Conservation (phyloP, 2,329 filamentous ascomycete genomes). For the Thermochaetoides dissita region DNA sequence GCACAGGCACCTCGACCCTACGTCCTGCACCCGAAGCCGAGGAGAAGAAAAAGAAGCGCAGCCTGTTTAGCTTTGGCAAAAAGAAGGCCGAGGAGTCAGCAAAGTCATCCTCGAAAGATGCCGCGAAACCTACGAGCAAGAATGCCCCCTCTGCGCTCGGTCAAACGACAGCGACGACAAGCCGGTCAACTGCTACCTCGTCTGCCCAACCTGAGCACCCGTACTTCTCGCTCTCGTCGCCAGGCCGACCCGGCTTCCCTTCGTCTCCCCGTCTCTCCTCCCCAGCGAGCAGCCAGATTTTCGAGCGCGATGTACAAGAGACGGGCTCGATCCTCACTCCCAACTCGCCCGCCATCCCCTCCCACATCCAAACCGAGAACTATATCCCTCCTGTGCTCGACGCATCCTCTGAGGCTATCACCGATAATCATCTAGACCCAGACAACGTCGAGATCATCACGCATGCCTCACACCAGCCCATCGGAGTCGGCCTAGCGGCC, state of each 20-base stretch:
- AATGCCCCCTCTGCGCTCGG: conserved; percentile 13
- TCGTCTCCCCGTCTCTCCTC: conserved; percentile 60
- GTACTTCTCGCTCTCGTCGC: conserved; percentile 44
- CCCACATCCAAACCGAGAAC: conserved; percentile 88
- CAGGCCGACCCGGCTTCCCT: conserved; percentile 34
- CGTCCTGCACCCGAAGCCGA: conserved; percentile 7
- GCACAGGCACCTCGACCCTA: conserved; percentile 18
- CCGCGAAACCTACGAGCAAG: conserved; percentile 2
- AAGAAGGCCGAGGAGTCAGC: conserved; percentile 37
- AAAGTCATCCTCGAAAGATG: conserved; percentile 19
- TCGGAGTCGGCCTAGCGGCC: conserved; percentile 51
- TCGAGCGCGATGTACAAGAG: conserved; percentile 90
- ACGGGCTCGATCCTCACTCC: conserved; percentile 45
- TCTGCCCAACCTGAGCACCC: conserved; percentile 22
- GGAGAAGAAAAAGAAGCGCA: conserved; percentile 36
- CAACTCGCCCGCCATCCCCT: conserved; percentile 72
- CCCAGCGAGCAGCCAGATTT: conserved; percentile 68
- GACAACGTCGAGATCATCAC: conserved; percentile 89
- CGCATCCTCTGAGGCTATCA: conserved; percentile 83
- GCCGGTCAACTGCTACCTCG: conserved; percentile 18
- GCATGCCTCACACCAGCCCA: conserved; percentile 70
- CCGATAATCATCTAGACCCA: conserved; percentile 68
- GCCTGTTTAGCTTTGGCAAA: conserved; percentile 48
- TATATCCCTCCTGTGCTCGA: conserved; percentile 84
- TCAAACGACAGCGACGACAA: conserved; percentile 20